These are phyloP conservation scores for Pyrus hybrid DNA, from an alignment of 331 rosid genomes.

Conservation along the genomic window DNA sequence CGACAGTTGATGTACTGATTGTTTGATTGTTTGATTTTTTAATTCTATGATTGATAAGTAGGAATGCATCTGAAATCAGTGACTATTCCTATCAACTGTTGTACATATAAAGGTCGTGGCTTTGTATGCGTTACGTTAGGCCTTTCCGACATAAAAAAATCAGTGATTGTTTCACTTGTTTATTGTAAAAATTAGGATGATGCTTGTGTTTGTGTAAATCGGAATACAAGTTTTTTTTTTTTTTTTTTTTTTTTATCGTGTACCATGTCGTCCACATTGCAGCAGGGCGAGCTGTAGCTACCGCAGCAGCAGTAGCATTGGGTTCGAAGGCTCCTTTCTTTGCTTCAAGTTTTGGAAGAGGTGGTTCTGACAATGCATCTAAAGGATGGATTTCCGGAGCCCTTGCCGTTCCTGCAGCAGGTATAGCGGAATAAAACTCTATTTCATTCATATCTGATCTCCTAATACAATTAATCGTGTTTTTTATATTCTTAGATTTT, in stretches of 20 bases:
- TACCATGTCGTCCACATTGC: slow-evolving; percentile 3
- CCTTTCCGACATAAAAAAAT: background rate
- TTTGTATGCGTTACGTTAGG: background rate
- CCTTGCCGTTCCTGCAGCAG: slow-evolving; percentile 77
- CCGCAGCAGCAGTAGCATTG: slow-evolving; percentile 53
- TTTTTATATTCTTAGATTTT: background rate
- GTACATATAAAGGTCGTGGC: background rate
- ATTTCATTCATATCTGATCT: background rate
- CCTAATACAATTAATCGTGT: background rate
- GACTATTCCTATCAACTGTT: background rate
- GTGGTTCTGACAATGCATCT: slow-evolving; percentile 41
- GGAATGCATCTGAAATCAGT: background rate
- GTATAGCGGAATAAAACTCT: slow-evolving; percentile 16
- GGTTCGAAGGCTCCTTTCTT: slow-evolving; percentile 30
- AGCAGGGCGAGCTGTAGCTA: slow-evolving; percentile 62
- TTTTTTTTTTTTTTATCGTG: background rate
- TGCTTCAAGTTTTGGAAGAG: slow-evolving; percentile 37
- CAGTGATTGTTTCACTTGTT: background rate
- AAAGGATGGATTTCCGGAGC: slow-evolving; percentile 66
- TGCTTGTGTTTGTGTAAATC: background rate
- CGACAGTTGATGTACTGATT: background rate
- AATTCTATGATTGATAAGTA: background rate
- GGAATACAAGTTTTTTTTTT: background rate
- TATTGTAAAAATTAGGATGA: background rate
- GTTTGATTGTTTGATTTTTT: background rate